Base-by-base conservation (phyloP, 768 basidiomycete genomes). In the Trametes elegans region DNA sequence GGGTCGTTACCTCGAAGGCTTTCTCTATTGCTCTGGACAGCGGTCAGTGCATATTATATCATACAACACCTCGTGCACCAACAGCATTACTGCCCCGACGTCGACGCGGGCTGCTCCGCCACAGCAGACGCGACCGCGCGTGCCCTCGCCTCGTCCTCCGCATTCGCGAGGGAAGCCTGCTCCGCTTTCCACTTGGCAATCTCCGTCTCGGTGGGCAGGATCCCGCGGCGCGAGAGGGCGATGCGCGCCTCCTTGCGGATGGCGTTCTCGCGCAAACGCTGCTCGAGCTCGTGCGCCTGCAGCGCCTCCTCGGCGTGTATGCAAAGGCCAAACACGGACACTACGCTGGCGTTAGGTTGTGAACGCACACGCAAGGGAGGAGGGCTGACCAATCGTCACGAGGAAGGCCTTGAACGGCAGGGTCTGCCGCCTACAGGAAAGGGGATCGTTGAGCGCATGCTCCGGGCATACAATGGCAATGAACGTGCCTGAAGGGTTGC, bases 381-480 rank as follows among this genome's bases (percentile, higher is more conserved):
- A 16, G 41, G 21, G 76, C 82, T 62, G 64, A 91, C 90, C 83
- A 52, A 81, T 79, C 27, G 84, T 83, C 7, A 91, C 79, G 5
- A 93, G 71, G 67, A 90, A 93, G 1, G 79, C 82, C 69, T 94
- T 94, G 76, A 92, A 83, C 3, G 88, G 81, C 18, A 90, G 75
- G 0, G 89, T 88, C 68, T 92, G 91, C 19, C 86, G 83, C 59
- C 91, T 92, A 58, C 43, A 53, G 55, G 23, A 28, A 21, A 6
- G 19, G 32, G 21, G 16, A 27, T 7, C 9, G 2, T 4, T 6
- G 34, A 14, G 5, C 6, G 35, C 18, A 9, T 7, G 2, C 7
- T 6, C 29, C 18, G 27, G 32, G 1, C 14, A 34, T n/a, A 23
- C 8, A 34, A 41, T 39, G 14, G n/a, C n/a, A n/a, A n/a, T 44